These are phyloP conservation scores for Beauveria scarabaeidicola DNA, from an alignment of 2,329 filamentous ascomycete genomes.

Conservation along the genomic window DNA sequence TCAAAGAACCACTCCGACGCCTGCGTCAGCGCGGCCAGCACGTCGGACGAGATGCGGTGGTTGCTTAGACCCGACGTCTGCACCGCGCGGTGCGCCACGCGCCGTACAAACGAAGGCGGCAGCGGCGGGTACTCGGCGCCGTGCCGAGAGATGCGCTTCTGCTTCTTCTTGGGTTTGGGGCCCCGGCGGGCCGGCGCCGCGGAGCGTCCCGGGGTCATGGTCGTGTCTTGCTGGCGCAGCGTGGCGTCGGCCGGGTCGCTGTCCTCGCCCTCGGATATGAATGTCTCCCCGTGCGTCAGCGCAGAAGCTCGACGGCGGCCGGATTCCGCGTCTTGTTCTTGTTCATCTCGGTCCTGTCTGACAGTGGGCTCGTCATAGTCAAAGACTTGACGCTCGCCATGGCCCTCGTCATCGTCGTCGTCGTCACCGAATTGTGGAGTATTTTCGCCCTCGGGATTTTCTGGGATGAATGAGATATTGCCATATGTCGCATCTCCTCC, in stretches of 20 bases:
- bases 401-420: background rate
- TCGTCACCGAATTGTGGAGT: background rate
- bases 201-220: constrained; percentile 3
- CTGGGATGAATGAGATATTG: constrained; percentile 14
- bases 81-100: constrained; percentile 61
- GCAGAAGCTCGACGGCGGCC: background rate
- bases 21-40: constrained; percentile 65
- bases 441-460: constrained; percentile 11
- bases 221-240: background rate
- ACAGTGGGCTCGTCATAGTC: background rate
- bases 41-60: constrained; percentile 63
- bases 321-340: background rate
- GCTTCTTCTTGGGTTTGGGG: constrained; percentile 23
- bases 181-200: constrained; percentile 6
- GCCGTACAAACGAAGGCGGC: constrained; percentile 65
- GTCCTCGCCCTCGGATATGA: constrained; percentile 8
- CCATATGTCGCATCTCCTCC: constrained; percentile 11
- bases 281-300: background rate
- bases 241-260: constrained; percentile 9
- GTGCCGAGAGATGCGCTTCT: constrained; percentile 52
- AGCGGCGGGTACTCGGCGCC: constrained; percentile 70
- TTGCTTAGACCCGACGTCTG: constrained; percentile 57
- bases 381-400: background rate
- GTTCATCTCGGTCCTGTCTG: background rate
- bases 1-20: constrained; percentile 91